Percentiles rank a stretch among this genome's conserved stretches.
Conservation (phyloP, 305 asterid species). For the Fraxinus baroniana region DNA sequence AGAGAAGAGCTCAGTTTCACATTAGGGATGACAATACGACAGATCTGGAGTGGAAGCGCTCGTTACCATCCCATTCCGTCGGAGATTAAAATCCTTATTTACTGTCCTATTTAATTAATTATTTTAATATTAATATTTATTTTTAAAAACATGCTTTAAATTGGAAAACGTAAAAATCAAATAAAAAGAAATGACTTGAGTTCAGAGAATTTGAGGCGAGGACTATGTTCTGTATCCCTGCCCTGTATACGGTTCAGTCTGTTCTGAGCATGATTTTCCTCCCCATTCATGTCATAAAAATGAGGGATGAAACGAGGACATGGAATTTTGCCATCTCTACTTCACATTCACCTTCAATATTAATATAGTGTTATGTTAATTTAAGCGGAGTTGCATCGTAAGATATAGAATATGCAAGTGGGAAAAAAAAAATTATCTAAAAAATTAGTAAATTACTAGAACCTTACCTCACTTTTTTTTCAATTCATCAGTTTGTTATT, state of each 20-base stretch:
- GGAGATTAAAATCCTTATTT: neutral
- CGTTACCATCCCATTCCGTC: neutral
- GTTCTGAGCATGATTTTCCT: neutral
- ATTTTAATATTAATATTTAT: neutral
- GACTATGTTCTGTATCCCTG: neutral
- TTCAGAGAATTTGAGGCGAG: neutral
- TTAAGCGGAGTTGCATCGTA: neutral
- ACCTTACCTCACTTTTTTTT: neutral
- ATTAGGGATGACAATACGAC: neutral
- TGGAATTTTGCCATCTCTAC: neutral
- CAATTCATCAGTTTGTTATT: neutral
- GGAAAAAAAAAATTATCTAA: neutral
- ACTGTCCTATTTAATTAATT: neutral
- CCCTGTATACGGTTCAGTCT: neutral
- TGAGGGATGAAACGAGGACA: neutral
- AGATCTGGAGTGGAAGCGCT: neutral
- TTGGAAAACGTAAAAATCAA: neutral
- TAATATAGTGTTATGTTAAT: neutral
- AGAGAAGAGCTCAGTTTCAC: neutral
- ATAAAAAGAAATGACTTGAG: neutral
- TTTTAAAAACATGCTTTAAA: neutral
- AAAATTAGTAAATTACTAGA: neutral
- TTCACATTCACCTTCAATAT: neutral
- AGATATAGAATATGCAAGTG: neutral
- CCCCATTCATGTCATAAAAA: neutral